Evolutionary conservation across 352 stramenopile genomes (phyloP).

Genomic region (Pythium sp.): DNA sequence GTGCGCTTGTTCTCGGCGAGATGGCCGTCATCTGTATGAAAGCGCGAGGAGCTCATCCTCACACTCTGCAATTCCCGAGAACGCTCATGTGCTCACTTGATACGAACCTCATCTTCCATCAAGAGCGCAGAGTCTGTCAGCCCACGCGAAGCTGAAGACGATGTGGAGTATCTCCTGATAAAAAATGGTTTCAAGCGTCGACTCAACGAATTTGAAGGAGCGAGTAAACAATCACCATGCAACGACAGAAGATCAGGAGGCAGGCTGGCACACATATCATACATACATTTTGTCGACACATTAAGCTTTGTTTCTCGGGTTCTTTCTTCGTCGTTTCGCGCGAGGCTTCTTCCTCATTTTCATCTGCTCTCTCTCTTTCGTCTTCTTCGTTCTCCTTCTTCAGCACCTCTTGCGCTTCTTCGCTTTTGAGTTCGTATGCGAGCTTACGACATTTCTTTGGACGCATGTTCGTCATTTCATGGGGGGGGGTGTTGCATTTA

Average conservation of each 20-base stretch:
- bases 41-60: background rate
- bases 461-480: conserved; percentile 1
- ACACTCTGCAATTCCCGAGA: background rate
- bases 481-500: background rate
- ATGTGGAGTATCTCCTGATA: background rate
- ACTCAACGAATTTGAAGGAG: background rate
- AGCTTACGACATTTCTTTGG: conserved; percentile 5
- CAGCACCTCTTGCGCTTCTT: conserved; percentile 2
- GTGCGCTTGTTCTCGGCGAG: background rate
- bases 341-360: background rate
- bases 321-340: background rate
- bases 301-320: background rate
- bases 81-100: background rate
- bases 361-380: background rate
- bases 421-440: background rate
- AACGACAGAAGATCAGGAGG: too few species aligned
- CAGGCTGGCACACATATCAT: background rate
- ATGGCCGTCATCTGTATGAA: background rate
- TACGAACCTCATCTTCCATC: background rate
- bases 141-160: background rate
- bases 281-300: conserved; percentile 14
- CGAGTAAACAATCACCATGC: background rate
- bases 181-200: too few species aligned
- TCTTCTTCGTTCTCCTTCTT: background rate
- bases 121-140: too few species aligned